Evolutionary conservation across 1,139 yeast genomes (phyloP), one percentile per base, ranked within the genome.

Genomic region (Candida tunisiensis): DNA sequence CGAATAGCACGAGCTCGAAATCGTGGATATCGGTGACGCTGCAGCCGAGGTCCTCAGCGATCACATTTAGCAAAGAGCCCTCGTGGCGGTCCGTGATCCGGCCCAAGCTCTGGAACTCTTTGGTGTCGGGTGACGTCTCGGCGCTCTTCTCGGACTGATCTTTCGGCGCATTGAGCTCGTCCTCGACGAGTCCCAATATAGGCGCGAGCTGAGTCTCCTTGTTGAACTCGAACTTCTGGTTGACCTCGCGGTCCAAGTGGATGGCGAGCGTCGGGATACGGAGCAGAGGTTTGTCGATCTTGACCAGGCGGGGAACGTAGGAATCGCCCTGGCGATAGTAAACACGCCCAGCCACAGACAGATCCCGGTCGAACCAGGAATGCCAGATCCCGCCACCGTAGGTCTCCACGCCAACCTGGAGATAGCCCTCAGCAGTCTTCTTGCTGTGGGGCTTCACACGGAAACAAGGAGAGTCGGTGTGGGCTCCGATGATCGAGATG

Each of bases 221-320:
- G 56, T 88, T 82, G 55, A 83, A 80, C 47, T 82, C 93, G 44
- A 88, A 79, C 49, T 79, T 80, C 31, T 60, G 60, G 44, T 73
- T 71, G 25, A 72, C 80, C 23, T 69, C 80, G 37, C 93, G 66
- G 43, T 80, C 74, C 39, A 88, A 62, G 51, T 88, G 98, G 37
- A 88, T 85, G 11, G 98, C 98, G 48, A 88, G 62, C 1, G 95
- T 83, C 23, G 96, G 98, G 33, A 88, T 85, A 46, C 94, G 70
- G 44, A 88, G 61, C 32, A 88, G 54, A 1, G 98, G 95, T 49
- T 68, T 77, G 39, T 78, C 71, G 37, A 88, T 64, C 49, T 82
- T 79, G 36, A 88, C 67, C 35, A 88, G 60, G 44, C 63, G 71
- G 2, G 93, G 71, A 23, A 68, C 65, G 35, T 56, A 64, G 28